Evolutionary conservation across 169 alveolate genomes (phyloP), one percentile per base, ranked within the genome.

Genomic region (Theileria sp.): DNA sequence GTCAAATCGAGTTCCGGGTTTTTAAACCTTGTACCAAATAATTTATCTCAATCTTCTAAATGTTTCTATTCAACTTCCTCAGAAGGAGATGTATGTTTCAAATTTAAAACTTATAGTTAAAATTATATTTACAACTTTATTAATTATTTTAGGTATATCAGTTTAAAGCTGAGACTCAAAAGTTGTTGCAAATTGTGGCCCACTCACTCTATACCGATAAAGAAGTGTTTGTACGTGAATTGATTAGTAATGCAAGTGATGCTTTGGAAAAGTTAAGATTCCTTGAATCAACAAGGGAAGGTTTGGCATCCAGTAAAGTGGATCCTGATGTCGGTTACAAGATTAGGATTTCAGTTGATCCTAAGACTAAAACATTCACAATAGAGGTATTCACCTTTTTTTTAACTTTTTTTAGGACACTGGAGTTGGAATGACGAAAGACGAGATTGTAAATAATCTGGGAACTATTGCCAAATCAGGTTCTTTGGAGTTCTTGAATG

Each of bases 391-490:
- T 60, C 4, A n/a, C 7, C 25, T 36, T 13, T 58, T 19, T 5
- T 32, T 68, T 56, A 12, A 26, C n/a, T 5, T 88, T 26, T 86
- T 79, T 49, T 84, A 96, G 79, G 99, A 97, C 88, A 92, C 98
- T 26, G 99, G 99, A 30, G 94, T 97, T 50, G 99, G 99, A 17
- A 97, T 97, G 99, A 92, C 96, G 58, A 97, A 96, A 83, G 95
- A 95, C 66, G 98, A 97, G 75, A 92, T 97, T 17, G 95, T 97
- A 60, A 95, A 95, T 77, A 95, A 97, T 81, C 93, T 96, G 58
- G 99, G 99, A 30, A 97, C 99, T 36, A 96, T 98, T 60, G 99
- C 99, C 25, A 96, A 96, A 83, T 96, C 99, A 30, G 99, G 99
- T n/a, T 97, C 99, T 3, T 94, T 97, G 28, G 95, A 95, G 60